Conservation (phyloP, 1,284 basidiomycete species). For the Ustilago xerochloae region DNA sequence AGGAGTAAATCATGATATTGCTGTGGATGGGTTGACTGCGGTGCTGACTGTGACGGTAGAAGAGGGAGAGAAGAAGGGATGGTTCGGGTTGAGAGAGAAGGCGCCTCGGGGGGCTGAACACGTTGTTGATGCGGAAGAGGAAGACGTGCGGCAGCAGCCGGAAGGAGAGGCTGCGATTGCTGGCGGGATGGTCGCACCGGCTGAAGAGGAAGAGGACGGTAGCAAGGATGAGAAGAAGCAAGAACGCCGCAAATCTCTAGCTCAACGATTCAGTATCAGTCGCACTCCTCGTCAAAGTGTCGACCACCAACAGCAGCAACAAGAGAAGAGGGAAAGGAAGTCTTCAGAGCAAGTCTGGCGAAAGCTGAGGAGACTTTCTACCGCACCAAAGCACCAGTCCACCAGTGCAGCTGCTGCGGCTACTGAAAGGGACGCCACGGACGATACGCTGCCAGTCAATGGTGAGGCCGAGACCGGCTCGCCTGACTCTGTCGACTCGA, state of each 20-base stretch:
- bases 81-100: constrained; percentile 5
- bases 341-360: constrained; percentile 14
- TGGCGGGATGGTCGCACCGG: neutral
- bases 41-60: constrained; percentile 50
- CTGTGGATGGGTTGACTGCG: constrained; percentile 57
- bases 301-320: neutral
- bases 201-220: neutral
- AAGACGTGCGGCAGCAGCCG: neutral
- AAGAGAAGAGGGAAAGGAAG: neutral
- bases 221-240: neutral
- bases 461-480: neutral
- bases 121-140: neutral
- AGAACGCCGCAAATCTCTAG: neutral
- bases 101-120: neutral
- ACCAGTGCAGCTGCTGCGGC: neutral
- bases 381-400: constrained; percentile 11
- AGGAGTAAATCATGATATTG: constrained; percentile 72
- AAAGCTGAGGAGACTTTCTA: constrained; percentile 11
- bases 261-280: constrained; percentile 12
- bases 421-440: neutral
- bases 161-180: neutral
- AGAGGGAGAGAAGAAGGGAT: neutral
- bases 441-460: neutral
- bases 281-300: constrained; percentile 1
- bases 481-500: constrained; percentile 8